These are phyloP conservation scores for Coelastrella sp. DNA, from an alignment of 139 green algal species.

Conservation along the genomic window DNA sequence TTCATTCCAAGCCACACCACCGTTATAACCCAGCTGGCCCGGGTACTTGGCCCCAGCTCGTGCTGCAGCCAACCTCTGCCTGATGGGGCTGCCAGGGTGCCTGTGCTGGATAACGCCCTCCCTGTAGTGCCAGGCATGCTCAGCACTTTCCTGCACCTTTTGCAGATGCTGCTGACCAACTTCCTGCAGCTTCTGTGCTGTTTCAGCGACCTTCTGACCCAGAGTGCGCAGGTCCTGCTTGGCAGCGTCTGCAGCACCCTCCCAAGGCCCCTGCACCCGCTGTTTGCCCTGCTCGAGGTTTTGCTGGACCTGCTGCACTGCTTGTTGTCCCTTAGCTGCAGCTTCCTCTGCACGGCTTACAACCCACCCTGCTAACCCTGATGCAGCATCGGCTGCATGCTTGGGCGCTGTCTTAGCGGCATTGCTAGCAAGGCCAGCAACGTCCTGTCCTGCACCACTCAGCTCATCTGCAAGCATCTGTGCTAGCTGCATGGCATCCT, in stretches of 20 bases:
- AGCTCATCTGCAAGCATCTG: conserved; percentile 24
- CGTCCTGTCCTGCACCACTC: background rate
- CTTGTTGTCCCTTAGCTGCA: background rate
- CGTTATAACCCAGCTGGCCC: background rate
- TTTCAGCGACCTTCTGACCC: background rate
- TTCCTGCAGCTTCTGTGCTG: background rate
- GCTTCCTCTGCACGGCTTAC: background rate
- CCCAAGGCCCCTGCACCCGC: background rate
- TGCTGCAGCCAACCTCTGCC: conserved; percentile 17
- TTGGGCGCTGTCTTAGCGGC: background rate
- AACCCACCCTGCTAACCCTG: background rate
- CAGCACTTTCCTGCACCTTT: background rate
- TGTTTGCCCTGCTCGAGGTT: background rate
- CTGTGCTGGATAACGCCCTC: background rate
- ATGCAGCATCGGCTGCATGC: background rate
- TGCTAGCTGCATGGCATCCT: background rate
- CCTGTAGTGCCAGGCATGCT: too few species aligned
- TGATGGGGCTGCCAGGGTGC: background rate
- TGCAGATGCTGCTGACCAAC: background rate
- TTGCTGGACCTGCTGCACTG: background rate
- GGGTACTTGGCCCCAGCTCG: conserved; percentile 19
- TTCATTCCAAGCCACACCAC: background rate
- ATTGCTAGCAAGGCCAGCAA: background rate
- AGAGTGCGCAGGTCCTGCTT: background rate
- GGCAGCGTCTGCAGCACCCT: background rate